phyloP scores from a whole-genome alignment of 306 rosid genomes.

The Aeschynomene evenia region DNA sequence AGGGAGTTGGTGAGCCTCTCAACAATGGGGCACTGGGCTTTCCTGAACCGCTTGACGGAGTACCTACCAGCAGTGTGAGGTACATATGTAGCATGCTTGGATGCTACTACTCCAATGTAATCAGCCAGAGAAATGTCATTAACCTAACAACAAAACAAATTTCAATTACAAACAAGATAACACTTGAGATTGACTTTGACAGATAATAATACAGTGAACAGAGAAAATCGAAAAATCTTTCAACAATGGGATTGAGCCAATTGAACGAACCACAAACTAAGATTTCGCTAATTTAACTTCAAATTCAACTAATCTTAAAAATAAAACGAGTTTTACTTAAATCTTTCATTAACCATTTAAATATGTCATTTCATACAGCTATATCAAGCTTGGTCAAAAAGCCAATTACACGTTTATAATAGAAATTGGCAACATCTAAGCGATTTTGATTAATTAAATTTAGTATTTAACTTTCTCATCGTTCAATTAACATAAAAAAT shows the following conservation, averaged over 20 bases:
- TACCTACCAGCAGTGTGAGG: slow-evolving; percentile 73
- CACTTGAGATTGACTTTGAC: background rate
- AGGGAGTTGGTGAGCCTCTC: slow-evolving; percentile 72
- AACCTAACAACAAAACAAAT: slow-evolving; percentile 22
- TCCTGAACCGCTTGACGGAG: slow-evolving; percentile 56
- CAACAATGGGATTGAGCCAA: background rate
- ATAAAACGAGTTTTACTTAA: background rate
- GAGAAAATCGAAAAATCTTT: too few relatives aligned
- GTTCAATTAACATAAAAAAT: background rate
- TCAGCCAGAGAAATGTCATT: slow-evolving; percentile 51
- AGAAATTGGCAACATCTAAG: background rate
- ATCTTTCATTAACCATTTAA: background rate
- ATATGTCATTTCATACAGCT: background rate
- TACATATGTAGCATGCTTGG: slow-evolving; percentile 62
- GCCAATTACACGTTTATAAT: background rate
- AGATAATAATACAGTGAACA: too few relatives aligned
- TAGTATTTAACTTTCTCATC: background rate
- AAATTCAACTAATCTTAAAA: background rate
- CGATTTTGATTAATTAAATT: background rate
- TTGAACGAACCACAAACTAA: background rate
- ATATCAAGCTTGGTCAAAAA: background rate
- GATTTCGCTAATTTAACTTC: background rate
- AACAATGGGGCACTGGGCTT: slow-evolving; percentile 65
- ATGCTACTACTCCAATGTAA: slow-evolving; percentile 51
- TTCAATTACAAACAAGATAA: background rate